Base-by-base conservation (phyloP, 495 filamentous ascomycete species). In the Lasiosphaeriaceae sp. region DNA sequence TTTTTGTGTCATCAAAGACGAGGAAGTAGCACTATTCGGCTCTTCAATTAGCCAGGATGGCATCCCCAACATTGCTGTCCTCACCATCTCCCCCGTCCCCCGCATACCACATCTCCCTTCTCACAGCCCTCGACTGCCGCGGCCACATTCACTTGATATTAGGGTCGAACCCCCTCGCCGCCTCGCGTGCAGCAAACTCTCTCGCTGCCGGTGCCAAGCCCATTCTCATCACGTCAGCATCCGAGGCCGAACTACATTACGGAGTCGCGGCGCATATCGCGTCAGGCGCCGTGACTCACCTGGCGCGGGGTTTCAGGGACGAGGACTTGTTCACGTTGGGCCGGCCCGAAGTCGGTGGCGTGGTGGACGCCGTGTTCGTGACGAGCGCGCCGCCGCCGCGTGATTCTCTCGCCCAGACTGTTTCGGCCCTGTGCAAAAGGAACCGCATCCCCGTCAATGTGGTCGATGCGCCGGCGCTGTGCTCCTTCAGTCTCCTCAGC, bases 291-390 rank as follows among this genome's bases (percentile, higher is more conserved):
- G 83, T 90, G 22, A 74, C 86, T 56, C 94, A 90, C 87, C 55
- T 94, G 8, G 74, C 80, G 57, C 81, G 85, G 34, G 71, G 75
- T 0, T 96, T 96, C 55, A 61, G 77, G 37, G 85, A 90, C n/a
- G 73, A 77, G n/a, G 88, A 97, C 66, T 68, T 96, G 41, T 87
- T 81, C 35, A 85, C 70, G 11, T 70, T 96, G 23, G 94, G 94
- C 16, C 82, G 95, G 53, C 79, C 84, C 56, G 90, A 96, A 51
- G 86, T 96, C 8, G 83, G 85, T 60, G 61, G 70, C 47, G 83
- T 96, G 2, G 93, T 96, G 12, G 94, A 98, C 68, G 86, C 86
- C 47, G 95, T 97, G 24, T 97, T 97, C 69, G 86, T 98, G 47
- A 96, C 93, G 2, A 71, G 77, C 11, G 77, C 81, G 29, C 76